A percentile compares a stretch with the other conserved stretches of the same genome.
Conservation (phyloP, 768 basidiomycete species). For the Leccinellum rugosiceps region DNA sequence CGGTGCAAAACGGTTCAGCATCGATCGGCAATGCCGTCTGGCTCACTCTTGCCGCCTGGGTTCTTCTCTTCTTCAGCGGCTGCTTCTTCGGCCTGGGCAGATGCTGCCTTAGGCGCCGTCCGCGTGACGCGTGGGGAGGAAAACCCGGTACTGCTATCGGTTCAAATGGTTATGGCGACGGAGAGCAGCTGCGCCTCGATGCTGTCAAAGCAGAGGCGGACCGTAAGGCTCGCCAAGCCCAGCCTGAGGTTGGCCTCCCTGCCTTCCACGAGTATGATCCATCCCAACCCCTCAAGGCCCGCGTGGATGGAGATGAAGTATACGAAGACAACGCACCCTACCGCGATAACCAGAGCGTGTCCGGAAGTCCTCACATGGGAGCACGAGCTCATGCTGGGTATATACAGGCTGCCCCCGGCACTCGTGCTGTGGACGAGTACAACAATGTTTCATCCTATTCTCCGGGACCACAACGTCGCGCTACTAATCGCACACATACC, state of each 20-base stretch:
- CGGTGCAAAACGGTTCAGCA: constrained; percentile 68
- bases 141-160: constrained; percentile 30
- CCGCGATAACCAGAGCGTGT: constrained; percentile 29
- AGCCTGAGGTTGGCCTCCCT: constrained; percentile 65
- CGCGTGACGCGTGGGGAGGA: constrained; percentile 38
- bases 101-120: constrained; percentile 71
- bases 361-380: constrained; percentile 20
- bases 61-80: constrained; percentile 86
- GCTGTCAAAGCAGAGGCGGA: constrained; percentile 86
- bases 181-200: constrained; percentile 71
- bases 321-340: constrained; percentile 50
- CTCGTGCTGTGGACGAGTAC: constrained; percentile 74
- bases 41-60: constrained; percentile 84
- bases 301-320: constrained; percentile 53
- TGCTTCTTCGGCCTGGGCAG: constrained; percentile 84
- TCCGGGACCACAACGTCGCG: constrained; percentile 40
- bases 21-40: constrained; percentile 86
- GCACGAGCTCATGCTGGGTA: constrained; percentile 52
- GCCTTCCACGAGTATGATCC: constrained; percentile 66
- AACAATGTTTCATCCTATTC: constrained; percentile 51
- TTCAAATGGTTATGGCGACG: constrained; percentile 36
- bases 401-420: constrained; percentile 58
- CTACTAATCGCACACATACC: constrained; percentile 37
- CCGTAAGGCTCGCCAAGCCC: constrained; percentile 65
- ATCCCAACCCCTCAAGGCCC: constrained; percentile 60